phyloP scores from a whole-genome alignment of 495 filamentous ascomycete species.

The Aspergillus funiculosus region DNA sequence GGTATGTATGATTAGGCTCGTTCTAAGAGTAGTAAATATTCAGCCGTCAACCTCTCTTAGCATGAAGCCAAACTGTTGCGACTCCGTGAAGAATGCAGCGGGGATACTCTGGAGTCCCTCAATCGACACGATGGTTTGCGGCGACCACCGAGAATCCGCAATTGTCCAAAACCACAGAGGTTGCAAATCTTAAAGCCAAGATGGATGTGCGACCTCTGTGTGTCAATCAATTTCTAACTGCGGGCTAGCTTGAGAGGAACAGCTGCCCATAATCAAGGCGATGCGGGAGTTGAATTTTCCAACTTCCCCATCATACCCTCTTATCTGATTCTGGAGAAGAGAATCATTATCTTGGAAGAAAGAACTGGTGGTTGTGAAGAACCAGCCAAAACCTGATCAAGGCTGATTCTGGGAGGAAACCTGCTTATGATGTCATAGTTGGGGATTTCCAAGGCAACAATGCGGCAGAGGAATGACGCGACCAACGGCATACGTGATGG shows the following conservation, averaged over 20 bases:
- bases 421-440: conserved; percentile 6
- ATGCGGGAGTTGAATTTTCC: conserved; percentile 8
- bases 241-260: conserved; percentile 3
- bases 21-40: too few species aligned
- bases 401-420: too few species aligned
- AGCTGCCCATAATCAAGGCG: conserved; percentile 7
- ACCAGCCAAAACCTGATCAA: too few species aligned
- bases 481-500: not conserved
- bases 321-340: too few species aligned
- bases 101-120: too few species aligned
- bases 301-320: not conserved
- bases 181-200: conserved; percentile 7
- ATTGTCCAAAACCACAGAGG: conserved; percentile 3
- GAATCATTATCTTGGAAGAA: too few species aligned
- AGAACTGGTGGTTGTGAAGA: too few species aligned
- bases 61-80: too few species aligned
- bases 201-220: conserved; percentile 2
- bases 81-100: too few species aligned
- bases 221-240: conserved; percentile 4
- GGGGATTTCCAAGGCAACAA: conserved; percentile 8
- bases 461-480: not conserved
- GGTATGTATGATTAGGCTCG: too few species aligned
- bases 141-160: not conserved
- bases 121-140: not conserved
- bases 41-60: too few species aligned